Evolutionary conservation across 164 flowering plant genomes (phyloP), one percentile per base, ranked within the genome.

Genomic region (Chimonanthus praecox): DNA sequence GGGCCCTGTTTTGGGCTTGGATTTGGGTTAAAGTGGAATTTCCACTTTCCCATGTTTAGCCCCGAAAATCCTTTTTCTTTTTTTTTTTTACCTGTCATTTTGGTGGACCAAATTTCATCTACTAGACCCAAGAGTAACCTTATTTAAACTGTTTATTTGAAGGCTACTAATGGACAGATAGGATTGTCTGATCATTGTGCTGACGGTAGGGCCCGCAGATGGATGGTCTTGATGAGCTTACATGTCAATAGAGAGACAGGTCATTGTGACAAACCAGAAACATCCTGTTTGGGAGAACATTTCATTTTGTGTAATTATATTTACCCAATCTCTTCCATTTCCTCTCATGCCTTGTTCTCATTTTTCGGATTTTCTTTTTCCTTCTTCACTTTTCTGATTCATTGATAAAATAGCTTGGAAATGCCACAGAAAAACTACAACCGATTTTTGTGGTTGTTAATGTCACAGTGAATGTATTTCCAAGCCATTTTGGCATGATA

Each of bases 361-460:
- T 7, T 6, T 48, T 11, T 63, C 21, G 43, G 43, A 15, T 43
- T 65, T 66, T 44, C 4, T 44, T 8, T 66, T 66, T 15, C 47
- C 15, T 15, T 66, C 46, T 44, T 66, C 60, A 54, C 60, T 66
- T 66, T 45, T 46, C 54, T 67, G 67, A 60, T 68, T 67, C 49
- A 67, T 73, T 66, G 64, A 68, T 44, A 21, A 60, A 58, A 16
- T 67, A 67, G 71, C 68, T 73, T 73, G 66, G 76, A 60, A 58
- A 73, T 73, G 43, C 74, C 68, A 50, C 51, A 72, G 64, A 47
- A 16, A 7, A 64, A 49, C 47, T 64, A 64, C 49, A 64, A n/a
- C 49, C 46, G 20, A 67, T 62, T 48, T 44, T 48, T 72, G 10
- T 58, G 60, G 18, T 61, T 71, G 16, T 6, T 71, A 71, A 71